Evolutionary conservation across 2,329 filamentous ascomycete genomes (phyloP), one percentile per base, ranked within the genome.

Genomic region (Stagonosporopsis rhizophila): DNA sequence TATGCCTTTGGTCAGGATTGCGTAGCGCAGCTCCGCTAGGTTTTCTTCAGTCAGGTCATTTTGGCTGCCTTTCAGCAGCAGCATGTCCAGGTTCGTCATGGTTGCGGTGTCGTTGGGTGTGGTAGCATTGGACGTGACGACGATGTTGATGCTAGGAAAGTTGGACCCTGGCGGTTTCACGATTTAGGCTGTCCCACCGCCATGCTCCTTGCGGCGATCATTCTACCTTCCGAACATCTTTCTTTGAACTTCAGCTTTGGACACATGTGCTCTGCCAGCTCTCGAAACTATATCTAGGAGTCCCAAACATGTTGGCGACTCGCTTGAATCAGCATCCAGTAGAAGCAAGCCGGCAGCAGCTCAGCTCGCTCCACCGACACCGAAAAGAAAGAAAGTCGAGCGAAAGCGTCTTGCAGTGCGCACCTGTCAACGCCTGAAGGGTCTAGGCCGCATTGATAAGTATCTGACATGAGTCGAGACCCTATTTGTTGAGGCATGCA

Each of bases 21-120:
- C 89, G 76, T 88, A 85, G 45, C 90, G 84, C 66, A 89, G 80
- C 65, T 88, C 89, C 67, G 90, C 87, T 46, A 94, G 78, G 8
- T 87, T 87, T 17, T 85, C 84, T 22, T 82, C 73, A 22, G 89
- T 80, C 73, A 95, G 87, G 19, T 87, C 89, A 62, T 87, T 84
- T 1, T 87, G 85, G 1, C 92, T 91, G 0, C 92, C 93, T 60
- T 94, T 91, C 64, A 91, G 87, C 42, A 97, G 82, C 41, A 96
- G 83, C 61, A 86, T 82, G 71, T 96, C 91, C 25, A 97, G 77
- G 72, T 75, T 76, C 56, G 73, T 68, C 74, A 76, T 76, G 56
- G 59, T 58, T 59, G 62, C 27, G 30, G 34, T 46, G 50, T 55
- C 56, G 51, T 62, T 60, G 48, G 15, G n/a, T 32, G 44, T 46